Base-by-base conservation (phyloP, 345 rosid genomes). In the Sisymbrium altissimum region DNA sequence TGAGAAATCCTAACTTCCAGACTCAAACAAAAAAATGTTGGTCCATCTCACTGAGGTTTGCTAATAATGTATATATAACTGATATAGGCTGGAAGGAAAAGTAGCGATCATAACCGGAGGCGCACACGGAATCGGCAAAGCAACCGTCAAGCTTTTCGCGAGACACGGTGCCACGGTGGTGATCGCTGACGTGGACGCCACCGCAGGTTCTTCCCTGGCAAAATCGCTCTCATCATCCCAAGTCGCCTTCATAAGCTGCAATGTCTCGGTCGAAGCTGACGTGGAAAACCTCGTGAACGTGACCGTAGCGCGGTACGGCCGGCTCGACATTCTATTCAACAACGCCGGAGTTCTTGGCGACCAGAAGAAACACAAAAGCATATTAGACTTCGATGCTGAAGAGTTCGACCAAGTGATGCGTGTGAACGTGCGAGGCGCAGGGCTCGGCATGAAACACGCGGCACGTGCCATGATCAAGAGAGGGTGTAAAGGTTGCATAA, bases 101-200 rank as follows among this genome's bases (percentile, higher is more conserved):
- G 76, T 93, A 25, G 90, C 91, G 0, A 79, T 93, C 11, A 79
- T 91, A 15, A 93, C 98, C 0, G 98, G 97, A 9, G 96, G 97
- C 0, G 96, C 91, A 0, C 81, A 84, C 12, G 98, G 98, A 9
- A 93, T 93, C 9, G 97, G 97, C 35, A 94, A 88, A 76, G 90
- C 88, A 1, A 84, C 94, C 0, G 94, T 78, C 13, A 79, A 76
- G 41, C 75, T 93, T 8, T 93, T 93, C 6, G 81, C 84, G 1
- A 79, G 78, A 60, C 94, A 91, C 12, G 97, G 98, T 5, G 97
- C 98, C 21, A 89, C 74, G 46, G 96, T 90, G 0, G 86, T 91
- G 2, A 83, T 93, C 0, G 98, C 89, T 1, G 98, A 93, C 57
- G 76, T 93, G 18, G 88, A 93, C 19, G 87, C 85, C 30, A 58